Evolutionary conservation across 1,284 basidiomycete genomes (phyloP).

Genomic region (Porodaedalea pini): DNA sequence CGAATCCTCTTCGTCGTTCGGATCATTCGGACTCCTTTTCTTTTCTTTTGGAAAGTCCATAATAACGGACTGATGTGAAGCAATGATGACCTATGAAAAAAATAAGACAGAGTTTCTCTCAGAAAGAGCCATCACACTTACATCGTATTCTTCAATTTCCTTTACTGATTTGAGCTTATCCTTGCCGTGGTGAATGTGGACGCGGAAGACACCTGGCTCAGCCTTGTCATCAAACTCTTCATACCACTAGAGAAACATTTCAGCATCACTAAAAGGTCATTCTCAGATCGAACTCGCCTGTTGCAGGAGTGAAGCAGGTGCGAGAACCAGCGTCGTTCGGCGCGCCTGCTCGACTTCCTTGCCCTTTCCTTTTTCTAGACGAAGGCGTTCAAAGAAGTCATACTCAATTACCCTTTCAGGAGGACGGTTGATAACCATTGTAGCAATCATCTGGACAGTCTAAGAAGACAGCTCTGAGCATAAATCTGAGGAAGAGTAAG

Average conservation of each 20-base stretch:
- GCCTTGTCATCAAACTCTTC: conserved; percentile 64
- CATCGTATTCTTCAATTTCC: conserved; percentile 52
- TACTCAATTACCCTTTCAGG: neutral
- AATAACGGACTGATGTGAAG: conserved; percentile 63
- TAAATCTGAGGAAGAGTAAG: conserved; percentile 4
- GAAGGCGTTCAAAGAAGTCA: conserved; percentile 3
- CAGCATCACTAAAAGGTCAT: neutral
- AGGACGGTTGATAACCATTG: conserved; percentile 60
- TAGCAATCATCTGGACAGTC: conserved; percentile 66
- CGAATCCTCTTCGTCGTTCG: conserved; percentile 24
- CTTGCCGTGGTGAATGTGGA: conserved; percentile 63
- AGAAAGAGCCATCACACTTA: conserved; percentile 30
- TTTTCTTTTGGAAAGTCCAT: conserved; percentile 50
- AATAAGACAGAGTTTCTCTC: conserved; percentile 10
- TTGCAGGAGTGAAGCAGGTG: conserved; percentile 64
- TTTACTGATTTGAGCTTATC: conserved; percentile 52
- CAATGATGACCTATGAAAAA: conserved; percentile 51
- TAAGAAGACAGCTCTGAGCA: no score
- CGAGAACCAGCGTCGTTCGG: conserved; percentile 60
- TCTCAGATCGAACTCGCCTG: conserved; percentile 39
- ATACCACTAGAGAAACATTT: conserved; percentile 49
- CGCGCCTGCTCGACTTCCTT: conserved; percentile 37
- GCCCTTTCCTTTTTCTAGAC: neutral
- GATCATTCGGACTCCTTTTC: conserved; percentile 40
- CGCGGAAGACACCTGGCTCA: conserved; percentile 52